phyloP scores from a whole-genome alignment of 2,329 filamentous ascomycete genomes.

The Microdochium paspali region DNA sequence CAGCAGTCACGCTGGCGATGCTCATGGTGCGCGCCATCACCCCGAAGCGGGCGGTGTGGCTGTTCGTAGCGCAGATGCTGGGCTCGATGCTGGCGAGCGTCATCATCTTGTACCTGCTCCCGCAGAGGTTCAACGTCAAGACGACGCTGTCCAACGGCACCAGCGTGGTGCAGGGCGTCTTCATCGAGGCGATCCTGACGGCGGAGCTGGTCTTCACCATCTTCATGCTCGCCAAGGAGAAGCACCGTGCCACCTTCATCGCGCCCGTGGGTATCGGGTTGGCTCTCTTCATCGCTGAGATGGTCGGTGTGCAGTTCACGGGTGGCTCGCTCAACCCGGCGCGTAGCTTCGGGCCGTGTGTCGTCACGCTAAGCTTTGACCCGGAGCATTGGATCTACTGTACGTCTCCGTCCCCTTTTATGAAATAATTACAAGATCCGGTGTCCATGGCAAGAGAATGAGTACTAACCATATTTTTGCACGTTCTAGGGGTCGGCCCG shows the following conservation, averaged over 20 bases:
- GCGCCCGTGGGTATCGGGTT: constrained; percentile 56
- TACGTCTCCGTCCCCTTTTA: constrained; percentile 8
- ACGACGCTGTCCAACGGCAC: constrained; percentile 35
- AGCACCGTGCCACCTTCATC: constrained; percentile 53
- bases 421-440: constrained; percentile 1
- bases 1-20: constrained; percentile 11
- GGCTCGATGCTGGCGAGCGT: constrained; percentile 17
- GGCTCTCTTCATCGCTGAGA: constrained; percentile 42
- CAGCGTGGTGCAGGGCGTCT: constrained; percentile 36
- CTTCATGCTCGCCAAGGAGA: constrained; percentile 52
- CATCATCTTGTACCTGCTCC: constrained; percentile 29
- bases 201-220: constrained; percentile 43
- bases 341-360: constrained; percentile 34
- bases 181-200: constrained; percentile 47
- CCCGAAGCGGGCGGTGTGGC: constrained; percentile 3
- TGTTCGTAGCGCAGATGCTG: constrained; percentile 8
- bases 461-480: constrained; percentile 10
- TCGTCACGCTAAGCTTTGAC: constrained; percentile 29
- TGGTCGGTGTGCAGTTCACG: constrained; percentile 37
- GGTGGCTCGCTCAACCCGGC: constrained; percentile 38
- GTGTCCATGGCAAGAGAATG: neutral
- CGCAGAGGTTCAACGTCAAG: constrained; percentile 32
- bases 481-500: constrained; percentile 20
- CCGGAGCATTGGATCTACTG: constrained; percentile 39
- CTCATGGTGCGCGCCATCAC: constrained; percentile 6